Evolutionary conservation across 2,329 filamentous ascomycete genomes (phyloP), one percentile per base, ranked within the genome.

Genomic region (Xylariales sp.): DNA sequence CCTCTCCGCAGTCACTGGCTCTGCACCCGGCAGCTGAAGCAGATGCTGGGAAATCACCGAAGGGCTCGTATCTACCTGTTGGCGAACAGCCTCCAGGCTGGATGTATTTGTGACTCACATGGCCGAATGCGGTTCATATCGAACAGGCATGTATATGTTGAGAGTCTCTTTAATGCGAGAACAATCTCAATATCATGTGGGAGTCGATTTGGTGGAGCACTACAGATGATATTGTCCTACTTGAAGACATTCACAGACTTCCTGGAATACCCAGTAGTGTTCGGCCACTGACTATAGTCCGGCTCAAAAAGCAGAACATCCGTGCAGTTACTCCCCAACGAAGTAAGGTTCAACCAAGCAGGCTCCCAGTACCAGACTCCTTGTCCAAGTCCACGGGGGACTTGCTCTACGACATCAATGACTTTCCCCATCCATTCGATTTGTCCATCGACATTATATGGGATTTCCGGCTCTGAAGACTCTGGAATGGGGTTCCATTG

Each of bases 291-390:
- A 16, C 36, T 39, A 25, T 14, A 39, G 18, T 39, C 36, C 4
- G 36, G 36, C 5, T 39, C 21, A 25, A 39, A 39, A 22, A 39
- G 24, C 16, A 39, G 18, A 6, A 25, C 36, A 19, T 39, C 36
- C 10, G 36, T 39, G 27, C 36, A 39, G 25, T 39, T 39, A 18
- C 36, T 39, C 6, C 36, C 36, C 2, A 39, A 25, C 10, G 36
- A 39, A 8, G 36, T 39, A 18, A 29, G 28, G 27, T 39, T 39
- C 7, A 39, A 14, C 36, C 36, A 39, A 8, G 36, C 24, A 7
- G 36, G 36, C 36, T 39, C 36, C 36, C 36, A 39, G 27, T 39
- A 39, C 22, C 22, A 39, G 24, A 39, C 36, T 9, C 36, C 36
- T 12, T 39, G 36, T 4, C 36, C 36, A n/a, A 39, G 36, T 8